phyloP scores from a whole-genome alignment of 2,329 filamentous ascomycete species.

The Escovopsis sp. region DNA sequence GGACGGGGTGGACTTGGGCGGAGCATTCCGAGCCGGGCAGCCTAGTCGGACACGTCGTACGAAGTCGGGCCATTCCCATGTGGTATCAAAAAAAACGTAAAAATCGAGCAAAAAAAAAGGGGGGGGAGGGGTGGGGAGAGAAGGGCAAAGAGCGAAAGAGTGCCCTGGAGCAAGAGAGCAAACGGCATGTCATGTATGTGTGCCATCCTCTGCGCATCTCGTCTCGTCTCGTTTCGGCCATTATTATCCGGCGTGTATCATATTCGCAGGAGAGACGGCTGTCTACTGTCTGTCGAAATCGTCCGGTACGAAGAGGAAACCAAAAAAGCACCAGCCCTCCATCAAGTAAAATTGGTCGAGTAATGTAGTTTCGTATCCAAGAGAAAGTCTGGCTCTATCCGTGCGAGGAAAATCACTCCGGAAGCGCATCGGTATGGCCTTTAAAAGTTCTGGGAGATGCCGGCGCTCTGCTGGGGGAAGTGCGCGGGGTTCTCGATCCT shows the following conservation, averaged over 20 bases:
- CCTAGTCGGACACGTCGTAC: too few species aligned
- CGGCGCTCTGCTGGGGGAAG: conserved; percentile 82
- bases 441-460: conserved; percentile 95
- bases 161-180: background rate
- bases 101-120: background rate
- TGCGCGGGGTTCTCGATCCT: conserved; percentile 84
- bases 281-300: background rate
- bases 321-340: background rate
- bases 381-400: too few species aligned
- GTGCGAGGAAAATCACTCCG: too few species aligned
- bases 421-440: too few species aligned
- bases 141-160: background rate
- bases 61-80: background rate
- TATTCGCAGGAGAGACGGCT: background rate
- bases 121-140: background rate
- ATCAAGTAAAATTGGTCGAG: too few species aligned
- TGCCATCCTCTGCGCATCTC: too few species aligned
- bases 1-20: too few species aligned
- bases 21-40: too few species aligned
- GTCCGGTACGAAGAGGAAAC: background rate
- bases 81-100: background rate
- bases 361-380: too few species aligned
- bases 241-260: background rate
- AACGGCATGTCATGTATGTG: too few species aligned
- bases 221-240: too few species aligned